These are phyloP conservation scores for Isoetes taiwanensis DNA, from an alignment of 75 land plant genomes.

Conservation along the genomic window DNA sequence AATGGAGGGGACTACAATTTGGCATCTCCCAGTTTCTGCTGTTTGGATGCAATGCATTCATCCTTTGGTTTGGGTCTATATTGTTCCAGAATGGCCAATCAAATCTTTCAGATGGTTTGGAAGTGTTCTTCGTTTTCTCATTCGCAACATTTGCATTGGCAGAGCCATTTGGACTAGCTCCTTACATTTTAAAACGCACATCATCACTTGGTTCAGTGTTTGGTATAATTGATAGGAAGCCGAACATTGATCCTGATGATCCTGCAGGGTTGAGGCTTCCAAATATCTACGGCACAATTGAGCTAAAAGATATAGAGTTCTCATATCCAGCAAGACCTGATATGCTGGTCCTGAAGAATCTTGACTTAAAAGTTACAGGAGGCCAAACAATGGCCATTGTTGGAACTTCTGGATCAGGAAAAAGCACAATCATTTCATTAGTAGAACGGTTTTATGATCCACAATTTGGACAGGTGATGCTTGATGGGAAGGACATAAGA, in stretches of 20 bases:
- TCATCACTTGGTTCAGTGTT: slow-evolving; percentile 78
- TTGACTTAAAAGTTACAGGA: slow-evolving; percentile 82
- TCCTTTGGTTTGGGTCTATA: slow-evolving; percentile 83
- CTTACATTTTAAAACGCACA: slow-evolving; percentile 83
- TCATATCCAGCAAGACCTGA: slow-evolving; percentile 94
- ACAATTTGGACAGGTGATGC: slow-evolving; percentile 49
- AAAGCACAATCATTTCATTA: slow-evolving; percentile 85
- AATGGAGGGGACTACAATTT: slow-evolving; percentile 71
- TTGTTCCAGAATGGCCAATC: slow-evolving; percentile 34
- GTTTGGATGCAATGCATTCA: slow-evolving; percentile 90
- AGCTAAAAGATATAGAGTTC: slow-evolving; percentile 79
- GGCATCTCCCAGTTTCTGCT: slow-evolving; percentile 94
- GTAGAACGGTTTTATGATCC: slow-evolving; percentile 97
- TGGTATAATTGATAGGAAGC: slow-evolving; percentile 86
- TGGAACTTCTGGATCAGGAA: slow-evolving; percentile 96
- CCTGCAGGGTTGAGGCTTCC: slow-evolving; percentile 72
- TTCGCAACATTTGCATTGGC: slow-evolving; percentile 97
- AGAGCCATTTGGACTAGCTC: slow-evolving; percentile 98
- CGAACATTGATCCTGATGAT: slow-evolving; percentile 85
- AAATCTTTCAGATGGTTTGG: slow-evolving; percentile 47
- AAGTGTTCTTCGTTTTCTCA: slow-evolving; percentile 84
- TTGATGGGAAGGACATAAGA: slow-evolving; percentile 88
- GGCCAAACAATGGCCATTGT: slow-evolving; percentile 98
- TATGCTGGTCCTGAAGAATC: slow-evolving; percentile 64
- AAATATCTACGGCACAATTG: slow-evolving; percentile 84